These are phyloP conservation scores for Penstemon newberryi DNA, from an alignment of 257 asterid genomes.

Conservation along the genomic window DNA sequence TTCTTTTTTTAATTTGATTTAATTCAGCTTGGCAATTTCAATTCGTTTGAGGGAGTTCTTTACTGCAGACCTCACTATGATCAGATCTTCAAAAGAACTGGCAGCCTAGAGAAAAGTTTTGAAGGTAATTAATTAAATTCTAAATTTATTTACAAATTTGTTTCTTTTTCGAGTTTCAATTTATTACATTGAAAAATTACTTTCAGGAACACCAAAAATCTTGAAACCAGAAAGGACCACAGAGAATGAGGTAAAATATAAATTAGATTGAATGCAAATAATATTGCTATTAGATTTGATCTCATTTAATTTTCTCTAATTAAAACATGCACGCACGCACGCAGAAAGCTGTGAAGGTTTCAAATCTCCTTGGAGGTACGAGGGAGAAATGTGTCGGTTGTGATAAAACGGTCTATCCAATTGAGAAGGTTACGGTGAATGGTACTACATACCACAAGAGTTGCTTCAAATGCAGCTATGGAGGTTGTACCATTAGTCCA, in stretches of 20 bases:
- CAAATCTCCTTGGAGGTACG: slow-evolving; percentile 61
- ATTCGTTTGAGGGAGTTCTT: slow-evolving; percentile 77
- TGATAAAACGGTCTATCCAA: slow-evolving; percentile 63
- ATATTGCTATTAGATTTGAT: neutral
- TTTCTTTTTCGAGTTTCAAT: neutral
- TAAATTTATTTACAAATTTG: neutral
- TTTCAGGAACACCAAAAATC: slow-evolving; percentile 58
- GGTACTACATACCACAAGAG: slow-evolving; percentile 64
- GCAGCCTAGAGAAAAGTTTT: slow-evolving; percentile 76
- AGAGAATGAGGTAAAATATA: slow-evolving; percentile 52
- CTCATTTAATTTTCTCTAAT: neutral
- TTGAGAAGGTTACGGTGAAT: slow-evolving; percentile 71
- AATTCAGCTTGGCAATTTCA: slow-evolving; percentile 66
- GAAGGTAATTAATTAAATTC: slow-evolving; percentile 42
- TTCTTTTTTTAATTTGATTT: neutral
- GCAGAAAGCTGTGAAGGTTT: slow-evolving; percentile 63
- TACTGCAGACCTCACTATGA: slow-evolving; percentile 74
- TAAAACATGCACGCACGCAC: neutral
- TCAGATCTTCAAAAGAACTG: slow-evolving; percentile 79
- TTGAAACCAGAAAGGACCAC: slow-evolving; percentile 51
- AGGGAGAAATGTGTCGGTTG: slow-evolving; percentile 73
- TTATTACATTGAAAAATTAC: slow-evolving; percentile 9
- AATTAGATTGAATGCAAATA: too few species aligned
- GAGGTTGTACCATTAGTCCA: slow-evolving; percentile 79
- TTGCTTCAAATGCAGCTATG: slow-evolving; percentile 76